A percentile compares a stretch with the other conserved stretches of the same genome.
These are phyloP conservation scores for Vaccinium myrtillus DNA, from an alignment of 148 eudicot genomes.

Conservation along the genomic window DNA sequence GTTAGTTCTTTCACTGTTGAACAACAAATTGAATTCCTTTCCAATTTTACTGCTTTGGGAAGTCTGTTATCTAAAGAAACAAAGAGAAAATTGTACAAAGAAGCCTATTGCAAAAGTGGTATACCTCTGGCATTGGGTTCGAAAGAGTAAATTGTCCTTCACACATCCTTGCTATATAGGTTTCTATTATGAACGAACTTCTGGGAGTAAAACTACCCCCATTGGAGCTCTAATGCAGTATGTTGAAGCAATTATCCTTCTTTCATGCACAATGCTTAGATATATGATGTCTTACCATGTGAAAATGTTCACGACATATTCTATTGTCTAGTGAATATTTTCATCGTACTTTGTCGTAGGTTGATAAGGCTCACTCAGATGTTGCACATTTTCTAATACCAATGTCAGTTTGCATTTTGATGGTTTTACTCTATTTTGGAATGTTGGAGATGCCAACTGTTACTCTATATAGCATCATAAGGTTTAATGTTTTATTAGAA, in stretches of 20 bases:
- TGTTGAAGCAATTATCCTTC: not conserved
- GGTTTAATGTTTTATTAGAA: not conserved
- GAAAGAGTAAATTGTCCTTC: not conserved
- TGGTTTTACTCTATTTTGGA: conserved; percentile 13
- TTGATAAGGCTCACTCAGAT: not conserved
- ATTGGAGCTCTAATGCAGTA: not conserved
- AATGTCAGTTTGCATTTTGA: not conserved
- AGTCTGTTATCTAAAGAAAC: not conserved
- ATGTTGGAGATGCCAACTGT: not conserved
- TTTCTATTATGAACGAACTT: not conserved
- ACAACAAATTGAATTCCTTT: not conserved
- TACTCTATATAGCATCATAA: not conserved
- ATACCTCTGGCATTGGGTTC: not conserved
- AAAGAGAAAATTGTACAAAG: not conserved
- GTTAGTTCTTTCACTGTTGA: conserved; percentile 34
- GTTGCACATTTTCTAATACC: not conserved
- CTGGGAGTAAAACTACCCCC: not conserved
- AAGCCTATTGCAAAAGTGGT: not conserved
- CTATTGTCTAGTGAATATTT: conserved; percentile 10
- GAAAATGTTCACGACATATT: not conserved
- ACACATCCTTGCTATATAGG: not conserved
- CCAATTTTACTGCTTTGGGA: not conserved
- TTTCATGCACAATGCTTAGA: not conserved
- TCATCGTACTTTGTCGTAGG: not conserved
- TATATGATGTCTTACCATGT: not conserved